Percentiles rank a stretch among this genome's conserved stretches.
phyloP scores from a whole-genome alignment of 2,329 filamentous ascomycete genomes.

The Phialophora macrospora region DNA sequence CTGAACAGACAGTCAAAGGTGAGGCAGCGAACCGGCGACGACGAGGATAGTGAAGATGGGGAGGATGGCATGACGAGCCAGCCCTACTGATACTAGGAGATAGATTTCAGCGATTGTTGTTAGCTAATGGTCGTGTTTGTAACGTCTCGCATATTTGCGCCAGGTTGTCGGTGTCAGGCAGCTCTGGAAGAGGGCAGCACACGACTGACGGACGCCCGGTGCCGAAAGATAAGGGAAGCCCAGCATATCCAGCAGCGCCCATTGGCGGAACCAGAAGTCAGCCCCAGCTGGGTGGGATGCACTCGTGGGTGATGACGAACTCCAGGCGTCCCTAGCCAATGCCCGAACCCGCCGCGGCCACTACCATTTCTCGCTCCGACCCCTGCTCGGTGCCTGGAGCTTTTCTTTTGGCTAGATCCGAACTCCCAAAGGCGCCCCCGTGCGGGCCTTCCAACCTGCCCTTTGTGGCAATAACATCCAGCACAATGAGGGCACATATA shows the following conservation, averaged over 20 bases:
- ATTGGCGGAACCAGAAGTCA: background rate
- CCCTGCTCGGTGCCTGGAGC: background rate
- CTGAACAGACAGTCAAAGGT: background rate
- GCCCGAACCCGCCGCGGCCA: background rate
- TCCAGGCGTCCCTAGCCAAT: background rate
- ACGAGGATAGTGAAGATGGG: slow-evolving; percentile 10
- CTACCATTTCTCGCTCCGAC: background rate
- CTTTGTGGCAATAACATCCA: background rate
- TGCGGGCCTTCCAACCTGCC: background rate
- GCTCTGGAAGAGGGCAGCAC: background rate
- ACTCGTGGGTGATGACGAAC: slow-evolving; percentile 1
- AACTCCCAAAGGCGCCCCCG: background rate
- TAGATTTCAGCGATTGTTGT: slow-evolving; percentile 13
- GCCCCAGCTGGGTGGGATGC: background rate
- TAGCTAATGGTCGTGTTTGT: slow-evolving; percentile 1
- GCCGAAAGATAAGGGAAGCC: background rate
- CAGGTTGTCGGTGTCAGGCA: slow-evolving; percentile 1
- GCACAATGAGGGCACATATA: background rate
- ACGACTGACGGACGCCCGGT: background rate
- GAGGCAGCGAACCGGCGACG: slow-evolving; percentile 1
- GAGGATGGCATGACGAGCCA: slow-evolving; percentile 23
- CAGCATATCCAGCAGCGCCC: background rate
- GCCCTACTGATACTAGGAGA: slow-evolving; percentile 7
- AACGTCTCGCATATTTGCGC: background rate
- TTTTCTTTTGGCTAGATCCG: background rate